Evolutionary conservation across 2,329 filamentous ascomycete genomes (phyloP).

Genomic region (Dothideomycetes sp.): DNA sequence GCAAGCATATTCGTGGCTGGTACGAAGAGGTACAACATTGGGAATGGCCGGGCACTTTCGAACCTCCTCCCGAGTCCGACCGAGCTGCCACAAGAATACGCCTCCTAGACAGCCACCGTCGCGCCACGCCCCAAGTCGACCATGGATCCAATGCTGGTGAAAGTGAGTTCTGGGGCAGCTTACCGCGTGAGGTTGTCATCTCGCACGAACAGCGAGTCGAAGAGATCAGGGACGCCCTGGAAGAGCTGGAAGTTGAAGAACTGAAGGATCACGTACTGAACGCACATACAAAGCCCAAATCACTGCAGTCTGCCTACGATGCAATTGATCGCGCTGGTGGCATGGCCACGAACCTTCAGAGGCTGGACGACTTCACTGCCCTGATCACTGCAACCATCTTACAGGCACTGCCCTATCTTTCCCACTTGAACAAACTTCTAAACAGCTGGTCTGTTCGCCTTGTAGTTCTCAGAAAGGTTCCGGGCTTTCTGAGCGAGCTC

Average conservation of each 20-base stretch:
- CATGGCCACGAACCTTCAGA: conserved; percentile 21
- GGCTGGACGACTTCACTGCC: conserved; percentile 78
- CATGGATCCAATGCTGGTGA: conserved; percentile 19
- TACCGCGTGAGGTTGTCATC: conserved; percentile 53
- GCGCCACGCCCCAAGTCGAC: conserved; percentile 5
- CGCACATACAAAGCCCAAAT: conserved; percentile 51
- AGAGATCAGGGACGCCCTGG: conserved; percentile 59
- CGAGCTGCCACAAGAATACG: conserved; percentile 15
- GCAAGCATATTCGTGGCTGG: conserved; percentile 63
- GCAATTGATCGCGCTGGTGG: conserved; percentile 1
- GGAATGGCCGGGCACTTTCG: conserved; percentile 45
- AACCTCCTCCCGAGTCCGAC: conserved; percentile 22
- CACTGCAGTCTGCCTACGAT: conserved; percentile 1
- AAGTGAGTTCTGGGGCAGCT: conserved; percentile 55
- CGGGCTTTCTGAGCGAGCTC: conserved; percentile 55
- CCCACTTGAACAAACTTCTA: conserved; percentile 61
- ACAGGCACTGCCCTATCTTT: conserved; percentile 74
- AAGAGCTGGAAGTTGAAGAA: conserved; percentile 66
- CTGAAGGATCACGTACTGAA: conserved; percentile 80
- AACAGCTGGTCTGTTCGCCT: conserved; percentile 70
- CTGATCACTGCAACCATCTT: conserved; percentile 84
- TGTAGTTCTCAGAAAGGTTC: conserved; percentile 61
- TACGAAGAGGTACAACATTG: conserved; percentile 57
- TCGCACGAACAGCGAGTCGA: conserved; percentile 63
- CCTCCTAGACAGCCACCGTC: conserved; percentile 13